Evolutionary conservation across 1,139 yeast species (phyloP).

Genomic region (Taphrina populina): DNA sequence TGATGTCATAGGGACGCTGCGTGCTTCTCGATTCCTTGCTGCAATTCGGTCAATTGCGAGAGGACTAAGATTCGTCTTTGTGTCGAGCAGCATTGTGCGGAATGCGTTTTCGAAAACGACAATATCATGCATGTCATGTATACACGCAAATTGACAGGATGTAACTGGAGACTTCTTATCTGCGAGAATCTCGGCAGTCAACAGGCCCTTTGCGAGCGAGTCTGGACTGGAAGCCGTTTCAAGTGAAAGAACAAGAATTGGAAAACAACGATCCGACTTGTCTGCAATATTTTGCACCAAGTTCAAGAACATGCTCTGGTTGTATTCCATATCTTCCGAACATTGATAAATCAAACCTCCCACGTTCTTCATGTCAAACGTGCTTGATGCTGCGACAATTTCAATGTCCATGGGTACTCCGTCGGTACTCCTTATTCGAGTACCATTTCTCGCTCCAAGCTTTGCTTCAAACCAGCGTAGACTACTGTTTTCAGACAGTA

Average conservation of each 20-base stretch:
- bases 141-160: slow-evolving; percentile 2
- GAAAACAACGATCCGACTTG: slow-evolving; percentile 1
- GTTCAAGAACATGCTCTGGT: not conserved
- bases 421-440: not conserved
- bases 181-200: slow-evolving; percentile 1
- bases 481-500: not conserved
- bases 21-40: not conserved
- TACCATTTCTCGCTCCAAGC: not conserved
- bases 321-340: not conserved
- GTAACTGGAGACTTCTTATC: slow-evolving; percentile 16
- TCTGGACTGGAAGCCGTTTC: not conserved
- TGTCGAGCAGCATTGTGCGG: not conserved
- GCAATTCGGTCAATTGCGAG: slow-evolving; percentile 11
- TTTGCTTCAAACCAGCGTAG: slow-evolving; percentile 12
- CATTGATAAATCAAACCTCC: slow-evolving; percentile 18
- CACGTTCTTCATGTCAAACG: not conserved
- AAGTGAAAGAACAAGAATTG: slow-evolving; percentile 4
- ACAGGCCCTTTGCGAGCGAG: not conserved
- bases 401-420: not conserved
- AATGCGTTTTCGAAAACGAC: slow-evolving; percentile 2
- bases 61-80: slow-evolving; percentile 4
- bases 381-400: not conserved
- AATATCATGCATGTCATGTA: slow-evolving; percentile 13
- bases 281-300: slow-evolving; percentile 11
- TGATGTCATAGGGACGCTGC: slow-evolving; percentile 4